Percentiles rank a stretch among this genome's conserved stretches.
These are phyloP conservation scores for Ustilago vetiveriae DNA, from an alignment of 1,284 basidiomycete species.

Conservation along the genomic window DNA sequence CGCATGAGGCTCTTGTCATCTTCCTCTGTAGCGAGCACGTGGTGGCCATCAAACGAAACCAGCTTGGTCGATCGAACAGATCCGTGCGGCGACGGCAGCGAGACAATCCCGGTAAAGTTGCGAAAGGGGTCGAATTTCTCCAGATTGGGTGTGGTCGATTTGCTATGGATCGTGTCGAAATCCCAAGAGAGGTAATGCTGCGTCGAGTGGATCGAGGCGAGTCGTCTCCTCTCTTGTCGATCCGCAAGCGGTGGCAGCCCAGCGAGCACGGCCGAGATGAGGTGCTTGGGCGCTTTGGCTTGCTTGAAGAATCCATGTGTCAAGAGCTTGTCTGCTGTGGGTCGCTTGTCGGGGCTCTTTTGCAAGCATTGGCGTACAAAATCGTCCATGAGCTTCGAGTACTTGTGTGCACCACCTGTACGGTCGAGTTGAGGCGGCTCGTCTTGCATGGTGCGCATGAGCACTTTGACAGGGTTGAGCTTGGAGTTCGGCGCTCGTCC, in stretches of 20 bases:
- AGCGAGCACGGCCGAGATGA: conserved; percentile 77
- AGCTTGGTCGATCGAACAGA: conserved; percentile 45
- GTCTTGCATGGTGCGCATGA: conserved; percentile 73
- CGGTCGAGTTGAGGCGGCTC: conserved; percentile 76
- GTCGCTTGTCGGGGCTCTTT: conserved; percentile 82
- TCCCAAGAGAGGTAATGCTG: conserved; percentile 56
- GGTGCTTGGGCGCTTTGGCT: conserved; percentile 78
- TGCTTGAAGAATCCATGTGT: conserved; percentile 80
- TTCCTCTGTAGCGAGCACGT: conserved; percentile 42
- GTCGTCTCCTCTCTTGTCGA: conserved; percentile 51
- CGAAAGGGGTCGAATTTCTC: conserved; percentile 55
- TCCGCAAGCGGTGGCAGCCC: conserved; percentile 56
- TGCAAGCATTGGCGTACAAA: conserved; percentile 81
- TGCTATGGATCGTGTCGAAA: conserved; percentile 47
- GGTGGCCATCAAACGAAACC: conserved; percentile 44
- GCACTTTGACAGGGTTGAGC: conserved; percentile 77
- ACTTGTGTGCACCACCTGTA: conserved; percentile 77
- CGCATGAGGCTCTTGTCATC: conserved; percentile 20
- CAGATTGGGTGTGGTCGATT: conserved; percentile 22
- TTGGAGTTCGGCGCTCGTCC: conserved; percentile 83
- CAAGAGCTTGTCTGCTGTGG: conserved; percentile 80
- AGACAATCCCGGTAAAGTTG: conserved; percentile 51
- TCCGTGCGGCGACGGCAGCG: conserved; percentile 42
- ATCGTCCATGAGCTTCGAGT: conserved; percentile 82
- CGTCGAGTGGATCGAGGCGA: conserved; percentile 49